These are phyloP conservation scores for Hymenoscyphus occultus DNA, from an alignment of 2,329 filamentous ascomycete genomes.

Conservation along the genomic window DNA sequence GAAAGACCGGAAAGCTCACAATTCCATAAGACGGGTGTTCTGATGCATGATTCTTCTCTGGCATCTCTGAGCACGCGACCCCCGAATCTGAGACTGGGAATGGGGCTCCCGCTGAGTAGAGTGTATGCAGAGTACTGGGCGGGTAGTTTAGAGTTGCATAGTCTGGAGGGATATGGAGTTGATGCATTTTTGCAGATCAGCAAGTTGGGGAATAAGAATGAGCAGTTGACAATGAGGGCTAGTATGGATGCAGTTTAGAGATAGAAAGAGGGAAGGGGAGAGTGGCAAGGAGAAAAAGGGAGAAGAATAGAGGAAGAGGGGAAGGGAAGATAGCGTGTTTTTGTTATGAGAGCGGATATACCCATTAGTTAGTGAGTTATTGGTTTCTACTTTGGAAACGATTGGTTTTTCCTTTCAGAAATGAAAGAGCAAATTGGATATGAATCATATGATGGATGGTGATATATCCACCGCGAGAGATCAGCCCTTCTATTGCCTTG, in stretches of 20 bases:
- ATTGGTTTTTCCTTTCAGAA: neutral
- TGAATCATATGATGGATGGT: neutral
- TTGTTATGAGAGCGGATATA: neutral
- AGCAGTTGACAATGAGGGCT: conserved; percentile 78
- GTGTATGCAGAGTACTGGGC: conserved; percentile 99
- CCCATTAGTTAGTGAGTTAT: neutral
- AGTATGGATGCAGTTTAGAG: conserved; percentile 67
- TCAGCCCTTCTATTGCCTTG: too few species aligned
- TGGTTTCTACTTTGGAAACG: neutral
- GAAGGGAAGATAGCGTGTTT: neutral
- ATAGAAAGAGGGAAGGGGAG: neutral
- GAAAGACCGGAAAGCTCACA: conserved; percentile 34
- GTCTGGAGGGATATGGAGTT: conserved; percentile 89
- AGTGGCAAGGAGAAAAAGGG: neutral
- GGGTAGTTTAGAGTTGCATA: conserved; percentile 85
- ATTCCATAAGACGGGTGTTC: conserved; percentile 5
- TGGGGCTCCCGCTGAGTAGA: conserved; percentile 88
- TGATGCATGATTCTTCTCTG: conserved; percentile 53
- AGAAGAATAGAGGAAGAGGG: neutral
- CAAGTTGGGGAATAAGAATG: conserved; percentile 96
- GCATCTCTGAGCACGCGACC: conserved; percentile 77
- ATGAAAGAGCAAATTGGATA: neutral
- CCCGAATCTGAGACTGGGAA: conserved; percentile 82
- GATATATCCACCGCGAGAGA: too few species aligned
- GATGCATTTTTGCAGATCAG: conserved; percentile 96